Base-by-base conservation (phyloP, 352 stramenopile genomes). In the Hyaloperonospora arabidopsidis region DNA sequence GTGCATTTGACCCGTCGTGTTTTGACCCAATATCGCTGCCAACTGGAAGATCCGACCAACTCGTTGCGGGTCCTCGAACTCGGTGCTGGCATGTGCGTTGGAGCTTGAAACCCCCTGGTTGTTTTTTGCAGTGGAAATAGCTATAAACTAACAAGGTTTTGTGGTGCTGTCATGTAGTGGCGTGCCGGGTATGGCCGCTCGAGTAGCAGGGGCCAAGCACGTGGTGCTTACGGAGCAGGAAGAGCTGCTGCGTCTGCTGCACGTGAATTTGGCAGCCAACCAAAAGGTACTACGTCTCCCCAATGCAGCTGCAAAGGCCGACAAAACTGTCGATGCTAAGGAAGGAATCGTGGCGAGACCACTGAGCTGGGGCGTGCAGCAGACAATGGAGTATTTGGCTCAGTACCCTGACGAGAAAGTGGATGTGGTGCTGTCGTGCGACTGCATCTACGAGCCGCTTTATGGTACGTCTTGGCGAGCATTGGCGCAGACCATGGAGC, bases 361-460 rank as follows among this genome's bases (percentile, higher is more conserved):
- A 17, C 40, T 93, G 57, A 87, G 67, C 52, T 97, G 91, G 91
- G 92, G 86, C 21, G 57, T 76, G n/a, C 59, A 76, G 14, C 76
- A 87, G 50, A 83, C 90, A 14, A 50, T 57, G 8, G 53, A 70
- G 32, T 89, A 96, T 51, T 59, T 93, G 28, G 53, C 71, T 8
- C 45, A 72, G 35, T 70, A 76, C 52, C 45, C 52, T 0, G 50
- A 70, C 19, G 77, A 87, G 36, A 61, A 65, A 17, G 86, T 97
- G 61, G 89, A 97, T 52, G 69, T 97, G 36, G 85, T 97, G 45
- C 65, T 98, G 5, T 95, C 93, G 47, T 98, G 90, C 60, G 93
- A 98, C 70, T 97, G 90, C 72, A 88, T 98, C 46, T 98, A 96
- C 68, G 84, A 97, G 67, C 89, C 89, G 39, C 70, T 98, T 21